Conservation (phyloP, 2,329 filamentous ascomycete species). For the Trichoderma pleuroti region DNA sequence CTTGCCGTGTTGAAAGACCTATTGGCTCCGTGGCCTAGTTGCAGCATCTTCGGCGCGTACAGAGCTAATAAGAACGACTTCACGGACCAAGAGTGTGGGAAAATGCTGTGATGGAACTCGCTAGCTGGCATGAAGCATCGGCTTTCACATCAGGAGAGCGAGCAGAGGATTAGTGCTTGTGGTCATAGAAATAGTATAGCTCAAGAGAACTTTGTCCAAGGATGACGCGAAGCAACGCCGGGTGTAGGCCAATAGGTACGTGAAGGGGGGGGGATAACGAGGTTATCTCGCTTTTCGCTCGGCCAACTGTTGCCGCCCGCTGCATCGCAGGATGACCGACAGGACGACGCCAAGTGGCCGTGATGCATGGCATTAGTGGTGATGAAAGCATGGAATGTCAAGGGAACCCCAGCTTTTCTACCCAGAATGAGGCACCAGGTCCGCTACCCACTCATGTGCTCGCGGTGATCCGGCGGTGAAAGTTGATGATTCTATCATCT, state of each 20-base stretch:
- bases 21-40: not conserved
- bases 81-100: not conserved
- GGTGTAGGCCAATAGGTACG: not conserved
- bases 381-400: not conserved
- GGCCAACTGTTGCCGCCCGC: not conserved
- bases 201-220: not conserved
- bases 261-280: not conserved
- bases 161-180: not conserved
- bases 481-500: constrained; percentile 7
- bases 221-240: not conserved
- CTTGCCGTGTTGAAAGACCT: not conserved
- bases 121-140: constrained; percentile 2
- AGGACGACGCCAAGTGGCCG: not conserved
- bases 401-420: not conserved
- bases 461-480: constrained; percentile 15
- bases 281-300: not conserved
- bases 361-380: constrained; percentile 14
- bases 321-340: constrained; percentile 8
- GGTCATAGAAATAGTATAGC: not conserved
- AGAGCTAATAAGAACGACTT: constrained; percentile 12
- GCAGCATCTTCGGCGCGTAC: constrained; percentile 14
- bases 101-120: constrained; percentile 1
- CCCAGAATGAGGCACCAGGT: constrained; percentile 8
- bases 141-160: not conserved
- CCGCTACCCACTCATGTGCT: constrained; percentile 12